A percentile compares a stretch with the other conserved stretches of the same genome.
Conservation (phyloP, 139 green algal genomes). For the Medakamo hakoo region DNA sequence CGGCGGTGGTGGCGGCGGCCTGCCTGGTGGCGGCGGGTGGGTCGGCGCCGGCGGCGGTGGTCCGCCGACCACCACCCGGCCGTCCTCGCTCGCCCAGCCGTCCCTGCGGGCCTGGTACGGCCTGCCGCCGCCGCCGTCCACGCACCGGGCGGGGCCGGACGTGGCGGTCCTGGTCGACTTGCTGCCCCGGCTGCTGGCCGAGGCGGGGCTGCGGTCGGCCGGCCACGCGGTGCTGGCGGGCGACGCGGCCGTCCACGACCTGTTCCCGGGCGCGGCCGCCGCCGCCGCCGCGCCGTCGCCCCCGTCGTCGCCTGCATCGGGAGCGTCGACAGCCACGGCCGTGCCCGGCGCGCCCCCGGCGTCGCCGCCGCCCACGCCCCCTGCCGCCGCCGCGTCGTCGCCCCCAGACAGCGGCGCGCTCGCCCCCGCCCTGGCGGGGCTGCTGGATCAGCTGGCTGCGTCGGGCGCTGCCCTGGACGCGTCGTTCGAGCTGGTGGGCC, state of each 20-base stretch:
- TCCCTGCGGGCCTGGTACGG: conserved; percentile 1
- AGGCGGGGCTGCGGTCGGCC: neutral
- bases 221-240: neutral
- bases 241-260: neutral
- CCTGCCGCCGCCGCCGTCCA: neutral
- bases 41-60: no score
- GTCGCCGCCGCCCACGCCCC: neutral
- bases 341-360: neutral
- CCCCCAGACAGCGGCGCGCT: neutral
- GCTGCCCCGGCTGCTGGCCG: neutral
- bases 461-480: neutral
- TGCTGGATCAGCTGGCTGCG: neutral
- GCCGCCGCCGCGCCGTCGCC: no score
- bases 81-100: neutral
- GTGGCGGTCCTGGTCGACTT: neutral
- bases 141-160: neutral
- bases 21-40: neutral
- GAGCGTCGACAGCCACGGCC: neutral
- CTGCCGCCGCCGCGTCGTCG: no score
- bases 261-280: no score
- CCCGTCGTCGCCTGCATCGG: no score
- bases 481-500: neutral
- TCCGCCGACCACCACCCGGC: no score
- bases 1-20: neutral
- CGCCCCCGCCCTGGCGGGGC: neutral